Conservation (phyloP, 352 stramenopile species). For the Elongisporangium anandrum region DNA sequence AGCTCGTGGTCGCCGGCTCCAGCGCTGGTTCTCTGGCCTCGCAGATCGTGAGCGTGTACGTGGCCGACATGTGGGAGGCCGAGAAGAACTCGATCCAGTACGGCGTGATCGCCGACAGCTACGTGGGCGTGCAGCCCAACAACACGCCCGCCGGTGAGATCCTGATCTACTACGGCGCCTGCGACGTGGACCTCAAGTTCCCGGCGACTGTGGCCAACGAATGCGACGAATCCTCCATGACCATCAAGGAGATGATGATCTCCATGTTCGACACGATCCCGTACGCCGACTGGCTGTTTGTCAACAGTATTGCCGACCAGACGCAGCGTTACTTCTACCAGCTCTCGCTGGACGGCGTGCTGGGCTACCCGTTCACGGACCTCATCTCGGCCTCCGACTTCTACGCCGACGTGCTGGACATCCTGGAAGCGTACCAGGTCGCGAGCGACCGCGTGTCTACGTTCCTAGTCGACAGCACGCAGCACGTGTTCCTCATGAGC, state of each 20-base stretch:
- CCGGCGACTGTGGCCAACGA: constrained; percentile 5
- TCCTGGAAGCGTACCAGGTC: constrained; percentile 23
- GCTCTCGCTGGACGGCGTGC: constrained; percentile 43
- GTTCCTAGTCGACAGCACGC: constrained; percentile 23
- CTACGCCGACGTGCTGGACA: constrained; percentile 28
- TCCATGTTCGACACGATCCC: constrained; percentile 27
- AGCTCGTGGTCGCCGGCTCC: constrained; percentile 25
- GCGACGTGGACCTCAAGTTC: constrained; percentile 22
- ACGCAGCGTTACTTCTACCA: constrained; percentile 62
- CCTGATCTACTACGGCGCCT: constrained; percentile 34
- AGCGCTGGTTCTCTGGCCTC: constrained; percentile 29
- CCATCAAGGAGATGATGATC: constrained; percentile 33
- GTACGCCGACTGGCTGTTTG: constrained; percentile 49
- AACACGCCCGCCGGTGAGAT: constrained; percentile 12
- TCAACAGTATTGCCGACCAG: constrained; percentile 53
- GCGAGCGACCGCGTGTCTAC: constrained; percentile 23
- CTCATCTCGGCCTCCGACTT: constrained; percentile 44
- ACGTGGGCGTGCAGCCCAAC: constrained; percentile 34
- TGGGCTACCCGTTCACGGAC: constrained; percentile 54
- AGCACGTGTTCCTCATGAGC: constrained; percentile 38
- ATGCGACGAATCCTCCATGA: constrained; percentile 21
- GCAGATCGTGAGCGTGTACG: constrained; percentile 22
- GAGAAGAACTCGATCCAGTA: constrained; percentile 29
- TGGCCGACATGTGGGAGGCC: constrained; percentile 36
- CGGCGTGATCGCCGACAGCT: constrained; percentile 36